These are phyloP conservation scores for Aspergillus novofumigatus DNA, from an alignment of 2,329 filamentous ascomycete genomes.

Conservation along the genomic window DNA sequence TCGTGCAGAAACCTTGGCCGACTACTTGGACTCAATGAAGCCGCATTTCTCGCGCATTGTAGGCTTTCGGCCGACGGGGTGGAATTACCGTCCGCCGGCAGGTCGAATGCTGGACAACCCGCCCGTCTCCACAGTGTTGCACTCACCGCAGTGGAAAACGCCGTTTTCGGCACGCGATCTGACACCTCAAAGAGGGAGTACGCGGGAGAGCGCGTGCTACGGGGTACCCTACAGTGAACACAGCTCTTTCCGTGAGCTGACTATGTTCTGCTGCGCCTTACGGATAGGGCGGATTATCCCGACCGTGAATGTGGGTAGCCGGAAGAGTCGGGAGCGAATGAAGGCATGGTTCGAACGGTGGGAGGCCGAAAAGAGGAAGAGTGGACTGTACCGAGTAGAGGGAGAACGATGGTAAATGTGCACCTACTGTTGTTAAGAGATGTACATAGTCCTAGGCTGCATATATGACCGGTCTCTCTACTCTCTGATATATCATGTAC, in stretches of 20 bases:
- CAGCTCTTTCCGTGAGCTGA: constrained; percentile 88
- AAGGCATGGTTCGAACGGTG: constrained; percentile 63
- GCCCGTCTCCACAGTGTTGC: constrained; percentile 60
- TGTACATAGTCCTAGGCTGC: too few species aligned
- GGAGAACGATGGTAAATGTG: constrained; percentile 28
- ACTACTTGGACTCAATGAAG: constrained; percentile 77
- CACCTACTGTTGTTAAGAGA: not conserved
- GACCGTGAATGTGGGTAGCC: constrained; percentile 79
- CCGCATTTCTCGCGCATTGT: constrained; percentile 81
- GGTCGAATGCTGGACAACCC: constrained; percentile 60
- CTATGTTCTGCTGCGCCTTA: constrained; percentile 85
- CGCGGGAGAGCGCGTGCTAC: constrained; percentile 77
- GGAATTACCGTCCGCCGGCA: constrained; percentile 78
- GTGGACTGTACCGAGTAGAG: constrained; percentile 52
- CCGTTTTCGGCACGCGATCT: constrained; percentile 69
- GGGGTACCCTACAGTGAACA: constrained; percentile 96
- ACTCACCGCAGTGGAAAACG: constrained; percentile 69
- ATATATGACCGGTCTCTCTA: not conserved
- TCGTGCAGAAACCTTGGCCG: constrained; percentile 79
- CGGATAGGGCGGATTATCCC: constrained; percentile 86
- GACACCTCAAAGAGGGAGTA: constrained; percentile 76
- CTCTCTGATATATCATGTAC: not conserved
- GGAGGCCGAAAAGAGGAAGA: constrained; percentile 59
- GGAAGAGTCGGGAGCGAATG: constrained; percentile 62
- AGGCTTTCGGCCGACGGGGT: constrained; percentile 87